Evolutionary conservation across 2,329 filamentous ascomycete genomes (phyloP).

Genomic region (Aspergillus spinulosporus): DNA sequence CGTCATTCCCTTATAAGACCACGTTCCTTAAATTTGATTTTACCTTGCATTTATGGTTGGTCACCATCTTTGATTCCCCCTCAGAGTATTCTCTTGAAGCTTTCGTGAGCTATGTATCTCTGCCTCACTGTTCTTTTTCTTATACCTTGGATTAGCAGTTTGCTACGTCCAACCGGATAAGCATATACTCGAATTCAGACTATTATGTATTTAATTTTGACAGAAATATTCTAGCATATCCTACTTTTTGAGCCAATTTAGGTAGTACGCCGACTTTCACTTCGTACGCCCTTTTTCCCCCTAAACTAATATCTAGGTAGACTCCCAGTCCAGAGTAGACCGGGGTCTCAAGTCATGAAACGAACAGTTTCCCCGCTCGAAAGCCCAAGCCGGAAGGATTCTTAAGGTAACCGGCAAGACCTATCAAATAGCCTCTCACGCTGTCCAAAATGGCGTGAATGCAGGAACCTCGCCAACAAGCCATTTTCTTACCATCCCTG

Average conservation of each 20-base stretch:
- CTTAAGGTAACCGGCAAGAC: not conserved
- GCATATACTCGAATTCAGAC: conserved; percentile 17
- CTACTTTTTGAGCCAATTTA: not conserved
- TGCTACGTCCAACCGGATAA: conserved; percentile 11
- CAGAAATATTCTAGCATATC: conserved; percentile 18
- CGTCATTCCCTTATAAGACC: conserved; percentile 23
- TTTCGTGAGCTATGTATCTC: conserved; percentile 16
- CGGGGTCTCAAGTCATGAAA: conserved; percentile 1
- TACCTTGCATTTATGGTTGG: conserved; percentile 24
- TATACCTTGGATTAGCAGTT: conserved; percentile 7
- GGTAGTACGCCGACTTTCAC: no score
- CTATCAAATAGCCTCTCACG: not conserved
- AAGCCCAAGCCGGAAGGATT: not conserved
- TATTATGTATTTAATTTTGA: conserved; percentile 31
- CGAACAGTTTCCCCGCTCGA: conserved; percentile 1
- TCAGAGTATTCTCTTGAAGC: conserved; percentile 18
- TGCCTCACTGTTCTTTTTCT: conserved; percentile 19
- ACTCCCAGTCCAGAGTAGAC: not conserved
- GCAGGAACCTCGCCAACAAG: not conserved
- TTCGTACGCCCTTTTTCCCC: not conserved
- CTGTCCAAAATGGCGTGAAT: not conserved
- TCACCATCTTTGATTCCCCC: conserved; percentile 23
- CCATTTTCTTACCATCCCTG: not conserved
- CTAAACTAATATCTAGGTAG: not conserved
- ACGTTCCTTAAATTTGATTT: conserved; percentile 23